phyloP scores from a whole-genome alignment of 2,329 filamentous ascomycete genomes.

The Ascochyta viciae-villosae region DNA sequence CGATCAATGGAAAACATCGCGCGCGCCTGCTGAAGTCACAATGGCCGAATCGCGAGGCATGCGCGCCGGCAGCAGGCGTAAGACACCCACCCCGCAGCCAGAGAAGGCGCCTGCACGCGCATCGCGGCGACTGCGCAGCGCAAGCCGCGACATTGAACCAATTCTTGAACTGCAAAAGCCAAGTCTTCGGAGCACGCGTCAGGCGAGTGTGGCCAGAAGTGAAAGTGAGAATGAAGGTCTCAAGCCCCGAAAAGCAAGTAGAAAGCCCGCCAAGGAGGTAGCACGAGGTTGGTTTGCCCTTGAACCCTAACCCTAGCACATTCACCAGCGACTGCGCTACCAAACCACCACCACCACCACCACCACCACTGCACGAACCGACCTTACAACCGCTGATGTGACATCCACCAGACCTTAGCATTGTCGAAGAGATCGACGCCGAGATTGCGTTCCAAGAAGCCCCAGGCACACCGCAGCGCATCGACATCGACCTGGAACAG shows the following conservation, averaged over 20 bases:
- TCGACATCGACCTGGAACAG: constrained; percentile 15
- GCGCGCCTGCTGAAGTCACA: constrained; percentile 3
- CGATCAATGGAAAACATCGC: neutral
- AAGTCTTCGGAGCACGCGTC: constrained; percentile 36
- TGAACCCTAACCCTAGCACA: constrained; percentile 3
- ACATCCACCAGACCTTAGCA: constrained; percentile 38
- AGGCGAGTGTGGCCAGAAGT: constrained; percentile 39
- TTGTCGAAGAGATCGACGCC: constrained; percentile 42
- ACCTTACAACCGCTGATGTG: constrained; percentile 19
- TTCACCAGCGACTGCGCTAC: neutral
- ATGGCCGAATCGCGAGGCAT: constrained; percentile 46
- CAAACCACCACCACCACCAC: neutral
- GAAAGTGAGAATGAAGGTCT: constrained; percentile 29
- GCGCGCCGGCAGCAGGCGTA: constrained; percentile 45
- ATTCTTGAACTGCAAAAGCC: constrained; percentile 26
- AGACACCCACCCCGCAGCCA: constrained; percentile 40
- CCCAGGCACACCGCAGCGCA: constrained; percentile 32
- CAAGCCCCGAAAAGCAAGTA: constrained; percentile 29
- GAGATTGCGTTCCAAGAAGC: constrained; percentile 29
- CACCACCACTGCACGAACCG: neutral
- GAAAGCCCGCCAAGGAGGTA: constrained; percentile 30
- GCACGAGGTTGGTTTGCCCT: constrained; percentile 37
- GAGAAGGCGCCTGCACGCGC: constrained; percentile 30
- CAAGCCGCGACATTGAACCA: constrained; percentile 48
- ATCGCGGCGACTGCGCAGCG: constrained; percentile 48